Conservation (phyloP, 179 eudicot species). For the Amaranthus tricolor region DNA sequence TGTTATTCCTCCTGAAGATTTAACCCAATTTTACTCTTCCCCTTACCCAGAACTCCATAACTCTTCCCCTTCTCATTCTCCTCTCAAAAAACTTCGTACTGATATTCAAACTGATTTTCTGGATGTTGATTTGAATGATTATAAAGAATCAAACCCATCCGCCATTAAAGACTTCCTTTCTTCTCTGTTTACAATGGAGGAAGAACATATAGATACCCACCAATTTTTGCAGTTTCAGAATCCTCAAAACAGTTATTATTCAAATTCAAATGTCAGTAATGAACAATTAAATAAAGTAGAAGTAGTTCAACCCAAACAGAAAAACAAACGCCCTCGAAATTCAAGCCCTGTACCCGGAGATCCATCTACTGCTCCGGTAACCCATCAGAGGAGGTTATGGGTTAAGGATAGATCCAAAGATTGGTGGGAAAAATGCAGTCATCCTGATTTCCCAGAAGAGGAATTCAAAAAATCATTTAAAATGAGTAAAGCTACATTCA, state of each 20-base stretch:
- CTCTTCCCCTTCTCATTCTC: neutral
- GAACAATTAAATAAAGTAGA: neutral
- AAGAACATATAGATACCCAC: neutral
- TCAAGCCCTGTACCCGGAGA: neutral
- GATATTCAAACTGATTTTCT: neutral
- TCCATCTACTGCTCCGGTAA: neutral
- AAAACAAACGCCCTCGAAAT: constrained; percentile 17
- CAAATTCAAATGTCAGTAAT: too few species aligned
- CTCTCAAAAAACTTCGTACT: constrained; percentile 7
- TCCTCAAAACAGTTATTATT: too few species aligned
- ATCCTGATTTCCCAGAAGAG: constrained; percentile 58
- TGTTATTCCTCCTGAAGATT: constrained; percentile 41
- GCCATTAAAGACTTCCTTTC: constrained; percentile 26
- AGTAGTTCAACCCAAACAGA: constrained; percentile 3
- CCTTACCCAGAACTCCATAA: constrained; percentile 33
- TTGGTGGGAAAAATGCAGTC: constrained; percentile 76
- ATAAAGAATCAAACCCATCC: neutral
- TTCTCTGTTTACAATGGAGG: constrained; percentile 23
- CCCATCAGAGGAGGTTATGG: constrained; percentile 66
- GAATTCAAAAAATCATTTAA: constrained; percentile 49
- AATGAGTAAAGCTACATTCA: constrained; percentile 60
- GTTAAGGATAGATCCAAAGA: constrained; percentile 74
- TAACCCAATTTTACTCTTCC: constrained; percentile 32
- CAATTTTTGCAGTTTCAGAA: too few species aligned
- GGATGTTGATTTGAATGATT: neutral